phyloP scores from a whole-genome alignment of 768 basidiomycete genomes.

The Pleurotus tuoliensis region DNA sequence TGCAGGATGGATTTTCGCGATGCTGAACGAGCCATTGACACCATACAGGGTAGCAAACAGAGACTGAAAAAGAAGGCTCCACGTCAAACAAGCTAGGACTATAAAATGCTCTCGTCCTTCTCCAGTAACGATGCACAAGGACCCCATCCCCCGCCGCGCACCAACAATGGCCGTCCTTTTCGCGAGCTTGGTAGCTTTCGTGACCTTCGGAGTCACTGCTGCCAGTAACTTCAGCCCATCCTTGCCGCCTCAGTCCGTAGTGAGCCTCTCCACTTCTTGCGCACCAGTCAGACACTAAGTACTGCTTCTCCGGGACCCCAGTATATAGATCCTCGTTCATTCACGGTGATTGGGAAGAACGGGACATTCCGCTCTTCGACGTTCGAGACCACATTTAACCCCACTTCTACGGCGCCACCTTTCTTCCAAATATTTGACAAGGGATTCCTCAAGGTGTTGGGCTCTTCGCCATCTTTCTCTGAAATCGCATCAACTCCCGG shows the following conservation, averaged over 20 bases:
- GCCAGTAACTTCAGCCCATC: slow-evolving; percentile 1
- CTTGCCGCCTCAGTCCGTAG: slow-evolving; percentile 23
- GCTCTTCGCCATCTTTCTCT: slow-evolving; percentile 50
- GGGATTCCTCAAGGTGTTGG: slow-evolving; percentile 59
- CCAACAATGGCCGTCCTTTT: not conserved
- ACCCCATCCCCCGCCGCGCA: no score
- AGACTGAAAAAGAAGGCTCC: no score
- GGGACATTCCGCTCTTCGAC: slow-evolving; percentile 32
- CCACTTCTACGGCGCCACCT: slow-evolving; percentile 49
- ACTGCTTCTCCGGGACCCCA: slow-evolving; percentile 16
- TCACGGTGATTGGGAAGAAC: slow-evolving; percentile 47
- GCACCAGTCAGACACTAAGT: not conserved
- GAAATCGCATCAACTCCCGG: slow-evolving; percentile 55
- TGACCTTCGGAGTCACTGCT: not conserved
- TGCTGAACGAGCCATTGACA: no score
- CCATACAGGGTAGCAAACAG: no score
- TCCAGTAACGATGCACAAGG: no score
- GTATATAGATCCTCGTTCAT: slow-evolving; percentile 47
- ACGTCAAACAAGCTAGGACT: no score
- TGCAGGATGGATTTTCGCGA: no score
- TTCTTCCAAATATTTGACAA: slow-evolving; percentile 52
- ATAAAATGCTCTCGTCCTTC: no score
- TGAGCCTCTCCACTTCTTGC: slow-evolving; percentile 6
- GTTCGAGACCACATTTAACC: slow-evolving; percentile 48
- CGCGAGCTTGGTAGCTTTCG: not conserved